Conservation (phyloP, 495 filamentous ascomycete genomes). For the Aspergillus panamensis region DNA sequence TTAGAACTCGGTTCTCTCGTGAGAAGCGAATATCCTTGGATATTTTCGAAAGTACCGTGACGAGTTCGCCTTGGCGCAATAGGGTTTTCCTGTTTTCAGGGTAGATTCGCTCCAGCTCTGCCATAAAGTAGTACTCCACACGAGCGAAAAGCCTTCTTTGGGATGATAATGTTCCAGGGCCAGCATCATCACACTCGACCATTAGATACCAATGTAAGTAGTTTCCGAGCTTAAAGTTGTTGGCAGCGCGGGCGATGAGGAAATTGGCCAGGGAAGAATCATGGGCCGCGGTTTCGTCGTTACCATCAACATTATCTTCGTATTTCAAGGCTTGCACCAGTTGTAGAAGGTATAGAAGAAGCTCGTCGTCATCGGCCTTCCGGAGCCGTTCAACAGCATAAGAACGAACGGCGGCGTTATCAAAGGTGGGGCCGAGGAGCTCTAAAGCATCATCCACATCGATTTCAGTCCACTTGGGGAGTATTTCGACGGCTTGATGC, state of each 20-base stretch:
- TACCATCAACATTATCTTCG: conserved; percentile 63
- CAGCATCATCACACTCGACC: conserved; percentile 89
- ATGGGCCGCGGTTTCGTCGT: conserved; percentile 59
- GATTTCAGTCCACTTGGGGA: conserved; percentile 94
- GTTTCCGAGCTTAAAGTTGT: conserved; percentile 86
- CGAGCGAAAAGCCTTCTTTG: conserved; percentile 83
- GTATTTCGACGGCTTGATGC: conserved; percentile 81
- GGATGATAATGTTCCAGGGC: conserved; percentile 61
- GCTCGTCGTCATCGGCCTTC: conserved; percentile 90
- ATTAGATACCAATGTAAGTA: conserved; percentile 98
- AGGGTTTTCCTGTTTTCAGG: conserved; percentile 70
- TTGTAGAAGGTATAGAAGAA: conserved; percentile 89
- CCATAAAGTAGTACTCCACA: conserved; percentile 94
- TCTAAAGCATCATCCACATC: conserved; percentile 97
- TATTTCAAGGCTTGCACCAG: conserved; percentile 97
- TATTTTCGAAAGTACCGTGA: conserved; percentile 82
- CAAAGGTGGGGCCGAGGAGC: conserved; percentile 85
- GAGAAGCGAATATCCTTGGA: conserved; percentile 85
- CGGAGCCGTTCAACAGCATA: conserved; percentile 91
- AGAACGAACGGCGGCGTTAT: conserved; percentile 79
- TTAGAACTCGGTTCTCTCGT: conserved; percentile 69
- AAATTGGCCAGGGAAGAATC: conserved; percentile 90
- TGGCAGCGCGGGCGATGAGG: conserved; percentile 77
- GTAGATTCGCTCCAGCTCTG: conserved; percentile 59
- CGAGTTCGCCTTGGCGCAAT: conserved; percentile 82